Base-by-base conservation (phyloP, 2,329 filamentous ascomycete genomes). In the Exophiala calicioides region DNA sequence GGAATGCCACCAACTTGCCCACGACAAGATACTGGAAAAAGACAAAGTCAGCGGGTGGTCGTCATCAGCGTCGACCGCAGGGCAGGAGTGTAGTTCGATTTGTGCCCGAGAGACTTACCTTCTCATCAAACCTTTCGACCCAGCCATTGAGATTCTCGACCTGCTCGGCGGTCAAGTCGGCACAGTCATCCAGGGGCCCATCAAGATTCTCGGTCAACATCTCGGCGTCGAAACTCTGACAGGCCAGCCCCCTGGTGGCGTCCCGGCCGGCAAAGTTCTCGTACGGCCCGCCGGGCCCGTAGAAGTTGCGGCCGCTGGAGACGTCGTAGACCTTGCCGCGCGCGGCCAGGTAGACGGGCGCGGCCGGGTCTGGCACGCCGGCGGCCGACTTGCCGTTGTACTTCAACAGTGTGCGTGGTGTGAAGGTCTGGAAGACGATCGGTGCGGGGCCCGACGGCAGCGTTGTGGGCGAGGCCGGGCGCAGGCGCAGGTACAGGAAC, bases 241-340 rank as follows among this genome's bases (percentile, higher is more conserved):
- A 88, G 1, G 93, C 91, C 50, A 98, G 72, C 1, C 93, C 93
- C 41, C 91, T 79, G 56, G 81, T 89, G 15, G 93, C 93, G 69
- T 98, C 93, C 29, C 90, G 77, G 0, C 93, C 93, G 0, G 93
- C 93, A 65, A 98, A 98, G 73, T 97, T 97, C 67, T 85, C 84
- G 68, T 98, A 98, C 2, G 91, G 90, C 0, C 91, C 91, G 9
- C 90, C 90, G 15, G 93, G 93, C 3, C 93, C 93, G 71, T 98
- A 98, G 69, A 97, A 97, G 74, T 94, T 90, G 62, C 85, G 81
- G 18, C 93, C 91, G 10, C 82, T 73, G 0, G 84, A 82, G 18
- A 97, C 91, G 65, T 98, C 93, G 66, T 96, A 97, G 55, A 97
- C 85, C 39, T 82, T 83, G 41, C 93, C 90, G 31, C 89, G 86